Percentiles rank a stretch among this genome's conserved stretches.
Conservation (phyloP, 2,329 filamentous ascomycete species). For the Talaromyces sp. region DNA sequence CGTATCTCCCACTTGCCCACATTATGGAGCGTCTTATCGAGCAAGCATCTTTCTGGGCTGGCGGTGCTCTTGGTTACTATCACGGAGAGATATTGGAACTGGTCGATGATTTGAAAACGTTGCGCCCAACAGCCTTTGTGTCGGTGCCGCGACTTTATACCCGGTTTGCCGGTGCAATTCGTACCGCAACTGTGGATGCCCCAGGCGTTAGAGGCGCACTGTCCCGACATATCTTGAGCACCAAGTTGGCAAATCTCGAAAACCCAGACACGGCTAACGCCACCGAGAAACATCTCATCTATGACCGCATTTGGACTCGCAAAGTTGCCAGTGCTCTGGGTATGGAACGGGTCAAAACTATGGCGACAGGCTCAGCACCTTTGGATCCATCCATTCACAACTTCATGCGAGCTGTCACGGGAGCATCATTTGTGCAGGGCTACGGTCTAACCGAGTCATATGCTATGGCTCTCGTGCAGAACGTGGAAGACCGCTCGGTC, state of each 20-base stretch:
- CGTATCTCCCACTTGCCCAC: constrained; percentile 90
- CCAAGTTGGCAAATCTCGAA: constrained; percentile 77
- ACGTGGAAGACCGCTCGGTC: constrained; percentile 65
- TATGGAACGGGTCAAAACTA: constrained; percentile 66
- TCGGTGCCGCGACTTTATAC: constrained; percentile 92
- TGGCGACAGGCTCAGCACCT: constrained; percentile 87
- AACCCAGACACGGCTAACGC: constrained; percentile 65
- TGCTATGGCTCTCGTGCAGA: constrained; percentile 69
- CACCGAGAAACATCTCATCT: constrained; percentile 54
- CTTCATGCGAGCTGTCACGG: constrained; percentile 82
- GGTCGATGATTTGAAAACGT: constrained; percentile 84
- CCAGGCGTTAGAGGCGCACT: constrained; percentile 76
- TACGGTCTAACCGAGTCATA: constrained; percentile 95
- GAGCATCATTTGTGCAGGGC: constrained; percentile 75
- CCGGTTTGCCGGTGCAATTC: constrained; percentile 80
- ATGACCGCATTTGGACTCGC: constrained; percentile 76
- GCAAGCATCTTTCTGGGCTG: constrained; percentile 68
- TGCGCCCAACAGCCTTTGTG: constrained; percentile 77
- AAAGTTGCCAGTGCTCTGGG: constrained; percentile 84
- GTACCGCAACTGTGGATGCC: constrained; percentile 72
- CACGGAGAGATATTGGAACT: constrained; percentile 83
- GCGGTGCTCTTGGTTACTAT: constrained; percentile 82
- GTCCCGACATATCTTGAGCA: constrained; percentile 72
- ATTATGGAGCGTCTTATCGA: constrained; percentile 88
- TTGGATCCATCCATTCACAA: constrained; percentile 83